phyloP scores from a whole-genome alignment of 2,329 filamentous ascomycete genomes.

The Aphanocladium album region DNA sequence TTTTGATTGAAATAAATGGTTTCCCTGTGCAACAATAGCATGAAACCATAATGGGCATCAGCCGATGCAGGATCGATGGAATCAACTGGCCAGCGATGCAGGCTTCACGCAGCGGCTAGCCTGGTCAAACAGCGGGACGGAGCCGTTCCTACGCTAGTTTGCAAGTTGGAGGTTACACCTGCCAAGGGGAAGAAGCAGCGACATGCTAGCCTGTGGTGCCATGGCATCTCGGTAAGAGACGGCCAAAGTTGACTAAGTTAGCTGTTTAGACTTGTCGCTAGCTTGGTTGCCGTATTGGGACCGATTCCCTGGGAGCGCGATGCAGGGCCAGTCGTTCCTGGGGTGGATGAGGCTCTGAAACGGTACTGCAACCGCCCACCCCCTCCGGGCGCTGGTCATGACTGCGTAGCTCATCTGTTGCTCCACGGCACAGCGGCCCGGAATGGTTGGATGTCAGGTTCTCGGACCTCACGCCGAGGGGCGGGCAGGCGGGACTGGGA shows the following conservation, averaged over 20 bases:
- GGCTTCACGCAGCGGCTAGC: neutral
- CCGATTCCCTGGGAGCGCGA: too few relatives aligned
- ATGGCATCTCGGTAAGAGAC: neutral
- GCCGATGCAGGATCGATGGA: neutral
- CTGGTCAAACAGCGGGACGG: neutral
- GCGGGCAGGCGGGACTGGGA: too few relatives aligned
- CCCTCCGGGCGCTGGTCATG: neutral
- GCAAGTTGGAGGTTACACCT: neutral
- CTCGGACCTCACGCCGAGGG: too few relatives aligned
- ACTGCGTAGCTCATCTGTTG: neutral
- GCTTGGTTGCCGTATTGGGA: neutral
- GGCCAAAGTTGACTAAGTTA: too few relatives aligned
- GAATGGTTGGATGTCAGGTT: neutral
- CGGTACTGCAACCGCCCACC: conserved; percentile 1
- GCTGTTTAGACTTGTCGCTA: neutral
- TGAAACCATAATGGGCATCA: neutral
- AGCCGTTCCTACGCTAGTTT: neutral
- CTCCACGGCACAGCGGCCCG: neutral
- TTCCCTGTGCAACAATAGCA: neutral
- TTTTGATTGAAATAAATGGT: neutral
- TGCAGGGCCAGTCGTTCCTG: neutral
- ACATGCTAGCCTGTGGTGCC: neutral
- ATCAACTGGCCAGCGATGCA: conserved; percentile 5
- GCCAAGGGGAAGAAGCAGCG: neutral
- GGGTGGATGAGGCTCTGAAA: neutral